Base-by-base conservation (phyloP, 805 yeast genomes). In the Pichia thaimueangensis region DNA sequence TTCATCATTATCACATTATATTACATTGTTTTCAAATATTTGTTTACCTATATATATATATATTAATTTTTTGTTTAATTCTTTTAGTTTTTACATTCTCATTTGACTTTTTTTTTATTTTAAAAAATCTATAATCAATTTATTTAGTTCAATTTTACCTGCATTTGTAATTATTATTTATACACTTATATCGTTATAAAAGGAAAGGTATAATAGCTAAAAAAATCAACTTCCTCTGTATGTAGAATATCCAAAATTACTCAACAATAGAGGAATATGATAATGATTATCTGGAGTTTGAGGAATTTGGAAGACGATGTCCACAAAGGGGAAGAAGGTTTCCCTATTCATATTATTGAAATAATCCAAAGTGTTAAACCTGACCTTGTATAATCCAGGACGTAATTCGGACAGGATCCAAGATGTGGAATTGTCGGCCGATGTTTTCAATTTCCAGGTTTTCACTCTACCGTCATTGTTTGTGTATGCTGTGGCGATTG, bases 291-390 rank as follows among this genome's bases (percentile, higher is more conserved):
- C 86, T 0, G 86, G 81, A 0, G 84, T 83, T 48, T 70, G 69
- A 6, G 71, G 71, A 4, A 89, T 76, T 24, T 73, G 73, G 57
- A 89, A 89, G 1, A 72, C 68, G 30, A 89, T 84, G 47, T 89
- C 96, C 8, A 88, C 87, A 56, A 74, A 82, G 0, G 97, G 97
- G 69, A 88, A 89, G 58, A 88, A 88, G 1, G 88, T 81, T 4
- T 54, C 55, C 24, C 49, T 44, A 69, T 63, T 43, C 63, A 61
- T 36, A 52, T 56, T 23, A 45, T 51, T 30, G 51, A 84, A 80
- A 57, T 86, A 86, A 30, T 74, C 72, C 4, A 81, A 81, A 0
- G 94, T 84, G 40, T 81, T 78, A 58, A 87, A 89, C 52, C 85
- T 69, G 54, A 87, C 79, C 64, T 77, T 82, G 65, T 86, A 86